Evolutionary conservation across 805 yeast species (phyloP).

Genomic region (Hanseniaspora pseudoguilliermondii): DNA sequence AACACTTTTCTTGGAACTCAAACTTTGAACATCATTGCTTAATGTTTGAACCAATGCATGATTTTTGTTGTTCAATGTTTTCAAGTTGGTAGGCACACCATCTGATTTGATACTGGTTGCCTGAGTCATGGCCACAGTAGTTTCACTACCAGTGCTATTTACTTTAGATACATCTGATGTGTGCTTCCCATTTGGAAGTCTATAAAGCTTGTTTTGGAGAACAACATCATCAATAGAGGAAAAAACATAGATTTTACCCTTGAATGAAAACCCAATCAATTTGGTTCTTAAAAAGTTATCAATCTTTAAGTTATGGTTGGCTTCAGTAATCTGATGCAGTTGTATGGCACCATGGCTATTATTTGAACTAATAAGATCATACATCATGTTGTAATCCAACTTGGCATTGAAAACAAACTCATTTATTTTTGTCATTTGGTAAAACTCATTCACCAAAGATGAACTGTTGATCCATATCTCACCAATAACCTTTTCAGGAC

Average conservation of each 20-base stretch:
- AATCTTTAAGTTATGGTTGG: slow-evolving; percentile 22
- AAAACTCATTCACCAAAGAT: slow-evolving; percentile 51
- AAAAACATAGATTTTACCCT: slow-evolving; percentile 76
- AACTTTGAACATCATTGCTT: not conserved
- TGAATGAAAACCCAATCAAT: slow-evolving; percentile 70
- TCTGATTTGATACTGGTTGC: not conserved
- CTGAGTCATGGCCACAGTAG: not conserved
- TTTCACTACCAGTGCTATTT: not conserved
- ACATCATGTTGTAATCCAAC: slow-evolving; percentile 24
- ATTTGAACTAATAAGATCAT: slow-evolving; percentile 11
- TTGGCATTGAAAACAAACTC: slow-evolving; percentile 28
- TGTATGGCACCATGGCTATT: not conserved
- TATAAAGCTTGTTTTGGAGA: slow-evolving; percentile 39
- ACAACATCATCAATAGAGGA: slow-evolving; percentile 89
- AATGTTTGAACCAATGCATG: not conserved
- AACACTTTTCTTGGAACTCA: not conserved
- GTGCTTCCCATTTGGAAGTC: slow-evolving; percentile 28
- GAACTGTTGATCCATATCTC: slow-evolving; percentile 97
- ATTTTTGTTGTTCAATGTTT: not conserved
- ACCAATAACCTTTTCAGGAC: slow-evolving; percentile 70
- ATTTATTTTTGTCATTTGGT: slow-evolving; percentile 26
- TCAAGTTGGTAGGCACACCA: not conserved
- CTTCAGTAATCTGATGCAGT: slow-evolving; percentile 15
- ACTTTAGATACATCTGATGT: slow-evolving; percentile 23
- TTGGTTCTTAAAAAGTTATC: slow-evolving; percentile 69